These are phyloP conservation scores for Zymoseptoria tritici DNA, from an alignment of 2,329 filamentous ascomycete species.

Conservation along the genomic window DNA sequence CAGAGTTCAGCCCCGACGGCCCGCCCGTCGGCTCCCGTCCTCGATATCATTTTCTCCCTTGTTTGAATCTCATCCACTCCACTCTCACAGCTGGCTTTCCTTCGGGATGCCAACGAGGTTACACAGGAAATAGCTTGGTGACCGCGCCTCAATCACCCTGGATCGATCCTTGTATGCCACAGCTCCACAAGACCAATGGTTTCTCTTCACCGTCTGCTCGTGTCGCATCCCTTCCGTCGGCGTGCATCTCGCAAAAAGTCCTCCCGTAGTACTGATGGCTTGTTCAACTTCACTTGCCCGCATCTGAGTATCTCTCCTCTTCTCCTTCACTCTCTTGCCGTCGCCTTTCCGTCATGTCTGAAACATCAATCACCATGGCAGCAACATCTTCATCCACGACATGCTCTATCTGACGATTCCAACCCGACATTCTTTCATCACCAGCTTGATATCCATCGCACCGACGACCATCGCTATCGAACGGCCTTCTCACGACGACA, in stretches of 20 bases:
- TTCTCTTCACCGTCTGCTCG: background rate
- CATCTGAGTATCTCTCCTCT: background rate
- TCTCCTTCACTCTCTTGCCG: background rate
- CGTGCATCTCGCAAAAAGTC: background rate
- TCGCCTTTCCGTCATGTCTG: background rate
- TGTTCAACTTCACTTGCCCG: background rate
- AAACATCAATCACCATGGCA: background rate
- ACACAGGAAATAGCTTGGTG: background rate
- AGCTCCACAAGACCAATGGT: background rate
- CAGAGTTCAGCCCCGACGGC: background rate
- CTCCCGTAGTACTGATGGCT: background rate
- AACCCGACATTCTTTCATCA: background rate
- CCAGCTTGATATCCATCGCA: background rate
- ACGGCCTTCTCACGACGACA: background rate
- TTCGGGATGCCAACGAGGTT: background rate
- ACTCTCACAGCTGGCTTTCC: background rate
- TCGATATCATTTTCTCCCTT: background rate
- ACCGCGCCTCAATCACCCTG: background rate
- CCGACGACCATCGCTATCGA: background rate
- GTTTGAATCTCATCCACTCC: background rate
- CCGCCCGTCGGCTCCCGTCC: no score
- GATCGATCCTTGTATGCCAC: background rate
- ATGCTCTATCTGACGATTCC: background rate
- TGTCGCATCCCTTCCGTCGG: background rate
- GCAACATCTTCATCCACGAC: background rate